A percentile compares a stretch with the other conserved stretches of the same genome.
phyloP scores from a whole-genome alignment of 306 rosid species.

The Leucaena leucocephala region DNA sequence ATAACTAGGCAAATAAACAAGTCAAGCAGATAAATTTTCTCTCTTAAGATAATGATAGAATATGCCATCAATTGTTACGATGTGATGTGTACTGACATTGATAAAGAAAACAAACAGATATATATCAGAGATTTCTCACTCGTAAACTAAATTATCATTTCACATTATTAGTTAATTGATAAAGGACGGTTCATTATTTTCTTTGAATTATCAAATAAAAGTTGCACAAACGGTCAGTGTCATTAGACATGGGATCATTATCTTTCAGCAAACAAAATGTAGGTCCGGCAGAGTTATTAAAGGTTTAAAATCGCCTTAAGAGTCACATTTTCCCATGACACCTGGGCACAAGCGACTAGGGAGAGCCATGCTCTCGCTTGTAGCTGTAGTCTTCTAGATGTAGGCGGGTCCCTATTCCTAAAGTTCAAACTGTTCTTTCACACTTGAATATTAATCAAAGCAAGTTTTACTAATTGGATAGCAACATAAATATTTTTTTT shows the following conservation, averaged over 20 bases:
- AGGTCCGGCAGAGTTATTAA: conserved; percentile 33
- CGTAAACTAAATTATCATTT: background rate
- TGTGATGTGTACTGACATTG: background rate
- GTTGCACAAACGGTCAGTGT: conserved; percentile 20
- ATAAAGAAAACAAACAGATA: background rate
- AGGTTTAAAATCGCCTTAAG: conserved; percentile 39
- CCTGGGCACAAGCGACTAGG: conserved; percentile 21
- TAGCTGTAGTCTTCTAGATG: background rate
- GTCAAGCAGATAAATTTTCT: background rate
- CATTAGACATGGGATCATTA: conserved; percentile 1
- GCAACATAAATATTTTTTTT: conserved; percentile 1
- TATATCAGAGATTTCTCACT: background rate
- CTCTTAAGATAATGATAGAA: background rate
- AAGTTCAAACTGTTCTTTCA: conserved; percentile 14
- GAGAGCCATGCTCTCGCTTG: conserved; percentile 18
- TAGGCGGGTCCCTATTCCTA: conserved; percentile 34
- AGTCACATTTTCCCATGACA: conserved; percentile 35
- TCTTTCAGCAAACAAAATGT: conserved; percentile 7
- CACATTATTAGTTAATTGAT: background rate
- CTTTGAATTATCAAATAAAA: conserved; percentile 9
- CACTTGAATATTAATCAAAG: background rate
- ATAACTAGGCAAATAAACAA: background rate
- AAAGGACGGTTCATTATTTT: background rate
- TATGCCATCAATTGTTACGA: background rate
- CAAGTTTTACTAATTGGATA: conserved; percentile 34